Percentiles rank a stretch among this genome's conserved stretches.
phyloP scores from a whole-genome alignment of 2,329 filamentous ascomycete genomes.

The Talaromyces sp. region DNA sequence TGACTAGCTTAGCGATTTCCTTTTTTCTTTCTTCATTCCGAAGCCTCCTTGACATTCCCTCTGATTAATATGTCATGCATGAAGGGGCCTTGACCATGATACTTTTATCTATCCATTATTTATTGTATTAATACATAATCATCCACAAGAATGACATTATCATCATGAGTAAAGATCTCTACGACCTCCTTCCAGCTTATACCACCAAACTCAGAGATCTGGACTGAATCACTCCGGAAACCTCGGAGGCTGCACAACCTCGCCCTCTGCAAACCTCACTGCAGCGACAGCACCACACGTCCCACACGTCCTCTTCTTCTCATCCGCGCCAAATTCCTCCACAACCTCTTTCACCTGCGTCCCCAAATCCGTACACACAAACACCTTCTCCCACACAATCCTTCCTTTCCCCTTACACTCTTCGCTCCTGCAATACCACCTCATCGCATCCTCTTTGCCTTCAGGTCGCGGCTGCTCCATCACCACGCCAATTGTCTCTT shows the following conservation, averaged over 20 bases:
- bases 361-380: constrained; percentile 85
- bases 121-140: constrained; percentile 18
- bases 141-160: background rate
- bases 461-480: constrained; percentile 78
- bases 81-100: background rate
- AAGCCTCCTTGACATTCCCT: background rate
- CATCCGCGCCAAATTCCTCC: constrained; percentile 70
- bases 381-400: constrained; percentile 79
- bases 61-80: background rate
- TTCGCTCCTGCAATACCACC: constrained; percentile 65
- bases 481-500: constrained; percentile 88
- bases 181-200: too few species aligned
- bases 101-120: constrained; percentile 13
- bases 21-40: background rate
- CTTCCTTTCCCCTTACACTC: constrained; percentile 63
- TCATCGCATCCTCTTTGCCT: constrained; percentile 69
- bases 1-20: constrained; percentile 1
- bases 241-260: constrained; percentile 42
- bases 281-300: constrained; percentile 75
- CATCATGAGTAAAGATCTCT: background rate
- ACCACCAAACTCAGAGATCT: background rate
- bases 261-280: constrained; percentile 38
- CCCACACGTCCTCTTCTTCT: constrained; percentile 68
- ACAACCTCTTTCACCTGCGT: constrained; percentile 94
- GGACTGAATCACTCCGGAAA: constrained; percentile 30